These are phyloP conservation scores for Rhizopus arrhizus DNA, from an alignment of 371 early-diverging fungal species.

Conservation along the genomic window DNA sequence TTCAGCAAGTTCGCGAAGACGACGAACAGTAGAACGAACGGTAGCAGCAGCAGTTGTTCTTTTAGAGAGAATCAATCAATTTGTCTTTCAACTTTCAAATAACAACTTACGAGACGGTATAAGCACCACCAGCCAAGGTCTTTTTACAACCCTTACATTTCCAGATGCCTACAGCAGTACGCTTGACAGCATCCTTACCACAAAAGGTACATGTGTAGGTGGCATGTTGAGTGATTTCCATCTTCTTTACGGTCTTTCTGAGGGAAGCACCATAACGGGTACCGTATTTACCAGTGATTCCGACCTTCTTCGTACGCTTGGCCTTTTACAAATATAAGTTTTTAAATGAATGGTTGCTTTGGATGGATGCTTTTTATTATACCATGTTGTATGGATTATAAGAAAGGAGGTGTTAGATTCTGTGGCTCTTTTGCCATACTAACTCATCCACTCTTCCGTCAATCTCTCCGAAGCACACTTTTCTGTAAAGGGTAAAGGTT, in stretches of 20 bases:
- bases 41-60: slow-evolving; percentile 93
- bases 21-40: slow-evolving; percentile 94
- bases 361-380: slow-evolving; percentile 4
- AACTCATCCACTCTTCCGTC: not conserved
- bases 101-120: slow-evolving; percentile 81
- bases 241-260: slow-evolving; percentile 99
- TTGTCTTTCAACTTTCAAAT: not conserved
- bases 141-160: slow-evolving; percentile 98
- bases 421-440: not conserved
- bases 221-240: slow-evolving; percentile 99
- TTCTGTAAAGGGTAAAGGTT: not conserved
- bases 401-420: not conserved
- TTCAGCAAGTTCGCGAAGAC: slow-evolving; percentile 96
- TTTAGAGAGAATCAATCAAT: slow-evolving; percentile 1
- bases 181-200: slow-evolving; percentile 98
- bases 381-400: slow-evolving; percentile 5
- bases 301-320: slow-evolving; percentile 99
- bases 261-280: slow-evolving; percentile 99
- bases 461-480: not conserved
- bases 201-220: slow-evolving; percentile 99
- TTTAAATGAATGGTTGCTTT: not conserved
- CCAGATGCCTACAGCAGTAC: slow-evolving; percentile 99
- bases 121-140: slow-evolving; percentile 99
- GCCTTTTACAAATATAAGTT: slow-evolving; percentile 55
- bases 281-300: slow-evolving; percentile 99